Percentiles rank a stretch among this genome's conserved stretches.
phyloP scores from a whole-genome alignment of 306 rosid genomes.

The Glycine tomentella region DNA sequence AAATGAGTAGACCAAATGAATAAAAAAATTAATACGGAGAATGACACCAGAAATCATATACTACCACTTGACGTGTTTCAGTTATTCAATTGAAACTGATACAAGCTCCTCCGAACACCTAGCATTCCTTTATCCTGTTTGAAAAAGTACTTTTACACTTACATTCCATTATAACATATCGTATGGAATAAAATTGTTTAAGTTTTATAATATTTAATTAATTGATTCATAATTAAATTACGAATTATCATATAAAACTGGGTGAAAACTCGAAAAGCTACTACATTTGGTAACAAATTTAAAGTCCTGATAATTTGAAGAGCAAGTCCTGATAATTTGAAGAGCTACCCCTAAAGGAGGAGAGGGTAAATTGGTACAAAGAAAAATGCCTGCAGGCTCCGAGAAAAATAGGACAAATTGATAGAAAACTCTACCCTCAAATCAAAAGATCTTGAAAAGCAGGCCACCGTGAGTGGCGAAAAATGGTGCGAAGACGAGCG shows the following conservation, averaged over 20 bases:
- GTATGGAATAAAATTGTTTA: too few species aligned
- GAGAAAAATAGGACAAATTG: slow-evolving; percentile 3
- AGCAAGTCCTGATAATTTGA: neutral
- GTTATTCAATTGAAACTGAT: neutral
- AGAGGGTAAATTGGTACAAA: slow-evolving; percentile 46
- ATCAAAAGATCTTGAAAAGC: slow-evolving; percentile 66
- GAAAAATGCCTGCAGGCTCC: slow-evolving; percentile 8
- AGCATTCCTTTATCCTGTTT: neutral
- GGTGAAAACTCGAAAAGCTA: neutral
- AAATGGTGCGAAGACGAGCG: slow-evolving; percentile 52
- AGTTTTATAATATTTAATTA: neutral
- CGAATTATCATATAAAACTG: too few species aligned
- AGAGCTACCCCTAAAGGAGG: slow-evolving; percentile 43
- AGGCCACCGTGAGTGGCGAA: slow-evolving; percentile 79
- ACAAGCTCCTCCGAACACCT: neutral
- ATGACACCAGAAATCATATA: too few species aligned
- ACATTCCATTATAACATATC: too few species aligned
- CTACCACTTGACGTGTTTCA: too few species aligned
- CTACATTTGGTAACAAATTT: slow-evolving; percentile 17
- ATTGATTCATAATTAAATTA: too few species aligned
- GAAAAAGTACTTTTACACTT: too few species aligned
- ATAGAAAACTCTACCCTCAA: slow-evolving; percentile 46
- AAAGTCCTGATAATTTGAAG: neutral
- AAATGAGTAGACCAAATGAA: too few species aligned
- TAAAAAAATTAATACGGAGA: too few species aligned